Conservation (phyloP, 2,329 filamentous ascomycete genomes). For the Talaromyces piceae region DNA sequence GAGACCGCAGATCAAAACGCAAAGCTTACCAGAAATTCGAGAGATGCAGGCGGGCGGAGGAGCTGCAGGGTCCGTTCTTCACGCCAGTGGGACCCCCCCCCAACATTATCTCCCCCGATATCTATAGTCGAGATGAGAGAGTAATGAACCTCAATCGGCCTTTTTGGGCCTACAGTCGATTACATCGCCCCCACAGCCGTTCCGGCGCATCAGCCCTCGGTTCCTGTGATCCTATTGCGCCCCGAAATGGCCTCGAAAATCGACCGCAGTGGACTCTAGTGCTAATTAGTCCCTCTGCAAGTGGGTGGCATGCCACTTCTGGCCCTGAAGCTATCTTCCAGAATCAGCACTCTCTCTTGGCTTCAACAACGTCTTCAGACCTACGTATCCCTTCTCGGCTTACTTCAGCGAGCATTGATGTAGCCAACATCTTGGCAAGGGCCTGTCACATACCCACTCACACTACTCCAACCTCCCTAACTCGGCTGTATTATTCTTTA, state of each 20-base stretch:
- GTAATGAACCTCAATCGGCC: background rate
- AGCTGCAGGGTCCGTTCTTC: background rate
- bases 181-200: conserved; percentile 16
- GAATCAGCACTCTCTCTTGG: background rate
- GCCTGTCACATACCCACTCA: background rate
- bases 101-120: too few species aligned
- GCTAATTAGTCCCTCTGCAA: background rate
- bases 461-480: background rate
- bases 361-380: background rate
- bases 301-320: background rate
- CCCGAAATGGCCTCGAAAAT: conserved; percentile 3
- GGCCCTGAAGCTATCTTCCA: background rate
- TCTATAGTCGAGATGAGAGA: background rate
- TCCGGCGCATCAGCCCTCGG: conserved; percentile 25
- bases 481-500: background rate
- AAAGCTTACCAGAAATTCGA: background rate
- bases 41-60: background rate
- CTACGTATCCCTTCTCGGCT: background rate
- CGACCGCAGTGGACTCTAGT: background rate
- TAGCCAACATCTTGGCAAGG: background rate
- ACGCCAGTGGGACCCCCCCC: background rate
- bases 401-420: background rate
- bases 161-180: conserved; percentile 1
- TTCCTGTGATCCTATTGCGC: conserved; percentile 15
- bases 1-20: too few species aligned